Base-by-base conservation (phyloP, 1,139 yeast genomes). In the Sugiyamaella novakii region DNA sequence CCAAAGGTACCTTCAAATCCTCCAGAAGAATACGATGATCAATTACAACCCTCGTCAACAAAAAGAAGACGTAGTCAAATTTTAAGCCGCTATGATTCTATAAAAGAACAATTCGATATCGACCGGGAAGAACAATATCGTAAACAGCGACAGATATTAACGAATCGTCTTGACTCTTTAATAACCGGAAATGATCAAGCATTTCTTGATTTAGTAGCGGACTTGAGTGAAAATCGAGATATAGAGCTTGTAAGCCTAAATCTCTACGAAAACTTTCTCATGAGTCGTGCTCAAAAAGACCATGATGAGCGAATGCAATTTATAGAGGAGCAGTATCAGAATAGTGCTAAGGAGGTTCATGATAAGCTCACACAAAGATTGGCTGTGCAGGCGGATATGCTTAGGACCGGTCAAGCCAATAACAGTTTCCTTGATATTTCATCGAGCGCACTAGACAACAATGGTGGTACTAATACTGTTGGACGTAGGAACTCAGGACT, bases 201-300 rank as follows among this genome's bases (percentile, higher is more conserved):
- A 43, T 81, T 77, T 54, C 56, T 79, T 42, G 78, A 79, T 47
- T 65, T 71, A 50, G 71, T 83, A 45, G 71, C 74, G 34, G 84
- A 82, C 58, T 68, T 86, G 37, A 95, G 87, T 61, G 96, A 89
- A 59, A 71, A 70, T 43, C 74, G 98, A 46, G 98, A 92, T 66
- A 77, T 79, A 54, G 95, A 88, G 59, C 75, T 92, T 46, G 81
- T 89, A 35, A 77, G 87, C 59, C 73, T 91, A 44, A 72, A 88
- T 43, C 71, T 87, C 29, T 85, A 87, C 79, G 95, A 89, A 64
- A 85, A 84, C 64, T 91, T 84, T 66, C 84, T 87, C 63, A 84
- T 87, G 6, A 79, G 80, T 50, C 74, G 91, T 50, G 84, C 88
- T 22, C 85, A 86, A 58, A 75, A 76, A 37, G 92, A 87, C 64